Base-by-base conservation (phyloP, 495 filamentous ascomycete species). In the Aspergillus bertholletiae region DNA sequence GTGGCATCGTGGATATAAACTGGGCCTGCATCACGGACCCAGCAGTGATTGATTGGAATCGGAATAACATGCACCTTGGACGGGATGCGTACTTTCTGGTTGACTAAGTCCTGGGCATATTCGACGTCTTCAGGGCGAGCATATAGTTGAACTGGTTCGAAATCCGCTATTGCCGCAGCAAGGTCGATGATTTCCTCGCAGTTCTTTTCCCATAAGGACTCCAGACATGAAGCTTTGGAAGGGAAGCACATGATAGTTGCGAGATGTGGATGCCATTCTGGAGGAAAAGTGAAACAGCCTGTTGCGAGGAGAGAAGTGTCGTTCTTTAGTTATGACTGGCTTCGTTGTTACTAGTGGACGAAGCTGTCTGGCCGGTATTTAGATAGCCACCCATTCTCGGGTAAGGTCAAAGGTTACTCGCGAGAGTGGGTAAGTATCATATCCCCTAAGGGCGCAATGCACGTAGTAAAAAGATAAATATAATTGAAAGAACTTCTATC, bases 21-120 rank as follows among this genome's bases (percentile, higher is more conserved):
- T 3, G 64, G 64, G 11, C 64, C 64, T 17, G 62, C 65, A 45
- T 65, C 64, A 35, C 64, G 62, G 0, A 67, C 64, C 64, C 64
- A 67, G 53, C 55, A 58, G 53, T 67, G 64, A 34, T 67, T 67
- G 49, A 60, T 61, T 20, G 59, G 59, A 26, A 54, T 54, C 0
- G 62, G 59, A 30, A 62, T 60, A 27, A 67, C 21, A 7, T 41
- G 53, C 27, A 67, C 51, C 18, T 37, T 46, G 9, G 56, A 51
- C 13, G 47, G 26, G 9, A 52, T 49, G 28, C 46, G 51, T 17
- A 43, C 30, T 15, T 47, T 52, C 3, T 18, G 24, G 15, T 57
- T 49, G 30, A 67, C 40, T 15, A 60, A 23, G 3, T 54, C 39
- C 51, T 60, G 49, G 5, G 62, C 59, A 17, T 47, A 46, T 13